phyloP scores from a whole-genome alignment of 2,329 filamentous ascomycete genomes.

The Xylariaceae sp. region DNA sequence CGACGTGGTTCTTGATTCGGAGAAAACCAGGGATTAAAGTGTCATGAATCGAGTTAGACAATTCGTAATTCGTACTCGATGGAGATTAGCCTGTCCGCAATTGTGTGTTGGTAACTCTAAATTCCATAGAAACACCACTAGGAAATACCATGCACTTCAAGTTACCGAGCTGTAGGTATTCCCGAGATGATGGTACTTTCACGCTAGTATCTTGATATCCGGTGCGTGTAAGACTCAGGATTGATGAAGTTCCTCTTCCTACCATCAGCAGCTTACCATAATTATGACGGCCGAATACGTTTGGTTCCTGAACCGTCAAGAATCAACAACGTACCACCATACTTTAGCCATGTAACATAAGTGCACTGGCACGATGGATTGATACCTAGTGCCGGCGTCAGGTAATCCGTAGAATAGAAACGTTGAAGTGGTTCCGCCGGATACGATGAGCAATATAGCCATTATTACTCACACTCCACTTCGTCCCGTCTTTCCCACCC shows the following conservation, averaged over 20 bases:
- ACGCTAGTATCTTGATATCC: too few species aligned
- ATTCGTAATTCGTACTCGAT: too few species aligned
- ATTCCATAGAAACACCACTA: too few species aligned
- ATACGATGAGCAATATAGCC: slow-evolving; percentile 18
- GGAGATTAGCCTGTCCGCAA: too few species aligned
- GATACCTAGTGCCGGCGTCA: not conserved
- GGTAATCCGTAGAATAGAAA: not conserved
- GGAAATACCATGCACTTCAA: too few species aligned
- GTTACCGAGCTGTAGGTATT: too few species aligned
- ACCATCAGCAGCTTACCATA: too few species aligned
- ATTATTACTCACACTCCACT: slow-evolving; percentile 17
- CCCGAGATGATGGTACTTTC: too few species aligned
- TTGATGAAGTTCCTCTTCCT: too few species aligned
- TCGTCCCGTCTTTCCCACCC: not conserved
- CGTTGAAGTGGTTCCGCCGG: slow-evolving; percentile 7
- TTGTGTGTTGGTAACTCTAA: too few species aligned
- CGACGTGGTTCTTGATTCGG: not conserved
- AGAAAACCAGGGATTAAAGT: not conserved
- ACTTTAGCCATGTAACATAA: slow-evolving; percentile 1
- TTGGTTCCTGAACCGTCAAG: not conserved
- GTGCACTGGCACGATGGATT: not conserved
- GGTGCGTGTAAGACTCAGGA: too few species aligned
- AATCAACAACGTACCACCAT: not conserved
- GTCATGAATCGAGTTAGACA: slow-evolving; percentile 3
- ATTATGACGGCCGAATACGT: too few species aligned